Base-by-base conservation (phyloP, 352 stramenopile genomes). In the Thraustotheca clavata region DNA sequence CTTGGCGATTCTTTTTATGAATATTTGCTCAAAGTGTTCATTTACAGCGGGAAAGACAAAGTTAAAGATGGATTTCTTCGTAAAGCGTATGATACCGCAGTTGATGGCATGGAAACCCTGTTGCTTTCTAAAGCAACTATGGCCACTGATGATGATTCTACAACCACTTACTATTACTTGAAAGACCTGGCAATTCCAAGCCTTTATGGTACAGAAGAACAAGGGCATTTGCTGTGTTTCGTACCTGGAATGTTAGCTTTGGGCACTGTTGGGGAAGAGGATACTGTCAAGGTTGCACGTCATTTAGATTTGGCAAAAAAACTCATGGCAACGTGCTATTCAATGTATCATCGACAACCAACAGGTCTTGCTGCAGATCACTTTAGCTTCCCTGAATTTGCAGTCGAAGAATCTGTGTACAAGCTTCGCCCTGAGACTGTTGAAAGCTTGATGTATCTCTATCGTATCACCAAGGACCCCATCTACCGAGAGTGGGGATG, bases 191-290 rank as follows among this genome's bases (percentile, higher is more conserved):
- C 32, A 59, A 72, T 96, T 40, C 76, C 75, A 12, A 71, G 75
- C 59, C 66, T 57, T 43, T 63, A 73, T 27, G 69, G 54, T 14
- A 39, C 76, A n/a, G 60, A 89, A 60, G 80, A 91, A 52, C 98
- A 98, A 94, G 93, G 99, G 62, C 96, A 99, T 71, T 75, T 99
- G 52, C 79, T 94, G 11, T 99, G 96, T 75, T 99, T 99, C 59
- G 86, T 98, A 14, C 82, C 88, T 0, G 93, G 91, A 8, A 79
- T 97, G 35, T 71, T 99, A 11, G 95, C 94, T 3, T 77, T 99
- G n/a, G 96, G 95, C n/a, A 89, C 79, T 29, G 62, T 91, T 3
- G 73, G 70, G 27, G 77, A 88, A 41, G 75, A 70, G 0, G 43
- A 79, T 1, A 70, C 75, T 1, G 62, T 71, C 26, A 86, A 90